Base-by-base conservation (phyloP, 805 yeast genomes). In the Suhomyces prunicola region DNA sequence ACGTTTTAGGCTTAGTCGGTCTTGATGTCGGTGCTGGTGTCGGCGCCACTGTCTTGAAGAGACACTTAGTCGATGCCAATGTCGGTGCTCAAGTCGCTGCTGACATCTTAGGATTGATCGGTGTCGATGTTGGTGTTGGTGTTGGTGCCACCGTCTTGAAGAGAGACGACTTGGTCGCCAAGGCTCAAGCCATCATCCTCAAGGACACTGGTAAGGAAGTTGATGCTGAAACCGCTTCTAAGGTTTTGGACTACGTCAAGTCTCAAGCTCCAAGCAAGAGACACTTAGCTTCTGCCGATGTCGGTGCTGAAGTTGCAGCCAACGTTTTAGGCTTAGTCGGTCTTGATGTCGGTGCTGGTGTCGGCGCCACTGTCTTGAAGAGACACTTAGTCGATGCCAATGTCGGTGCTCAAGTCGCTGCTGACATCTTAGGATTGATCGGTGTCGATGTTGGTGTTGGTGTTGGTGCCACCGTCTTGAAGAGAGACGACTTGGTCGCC, bases 351-450 rank as follows among this genome's bases (percentile, higher is more conserved):
- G 55, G 54, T 35, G 53, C 40, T 40, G 59, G 53, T 24, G 55
- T 51, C 23, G 57, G 36, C 17, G 61, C 42, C 45, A 56, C 51
- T 29, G 46, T 62, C 45, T 22, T 46, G 19, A 62, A 63, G 48
- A 60, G 52, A 50, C 54, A 60, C 52, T 19, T 39, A 9, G 23
- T 59, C 31, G 57, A 39, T 46, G 64, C 56, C 36, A 57, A 52
- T 23, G 51, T 54, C 15, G 61, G 57, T 36, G 58, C 55, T 27
- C 56, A 54, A 27, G 40, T 54, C 26, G 55, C 40, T 12, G 46
- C 17, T 36, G 42, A 27, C 44, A 33, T 47, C 50, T 50, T 39
- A 27, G 48, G 52, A 35, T 19, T 23, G 26, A 33, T 45, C 10
- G 50, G 46, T 12, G 8, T 41, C 12, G 49, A 31, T 7, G 46